phyloP scores from a whole-genome alignment of 2,329 filamentous ascomycete species.

The Dothistroma pini region DNA sequence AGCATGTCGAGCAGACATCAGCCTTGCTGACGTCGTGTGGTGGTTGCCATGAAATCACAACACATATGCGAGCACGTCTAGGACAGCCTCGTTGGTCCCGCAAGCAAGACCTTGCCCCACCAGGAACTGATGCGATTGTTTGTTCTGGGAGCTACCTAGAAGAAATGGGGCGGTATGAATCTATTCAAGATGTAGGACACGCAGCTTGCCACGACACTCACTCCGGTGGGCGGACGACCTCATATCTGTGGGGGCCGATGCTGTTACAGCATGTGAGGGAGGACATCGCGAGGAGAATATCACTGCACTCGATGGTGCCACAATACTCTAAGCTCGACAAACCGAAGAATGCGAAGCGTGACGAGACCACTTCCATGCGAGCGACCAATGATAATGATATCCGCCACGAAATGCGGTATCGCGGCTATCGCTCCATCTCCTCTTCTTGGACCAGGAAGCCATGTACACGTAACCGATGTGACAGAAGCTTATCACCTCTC shows the following conservation, averaged over 20 bases:
- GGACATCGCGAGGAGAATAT: neutral
- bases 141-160: neutral
- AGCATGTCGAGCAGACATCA: neutral
- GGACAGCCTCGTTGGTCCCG: neutral
- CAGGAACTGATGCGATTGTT: neutral
- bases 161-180: neutral
- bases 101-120: neutral
- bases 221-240: no score
- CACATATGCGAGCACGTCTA: neutral
- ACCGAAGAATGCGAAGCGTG: neutral
- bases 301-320: neutral
- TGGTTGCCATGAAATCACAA: conserved; percentile 1
- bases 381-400: neutral
- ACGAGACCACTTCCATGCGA: neutral
- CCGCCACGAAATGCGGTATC: neutral
- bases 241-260: neutral
- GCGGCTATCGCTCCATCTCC: neutral
- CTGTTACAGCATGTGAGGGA: neutral
- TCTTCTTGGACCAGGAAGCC: neutral
- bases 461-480: neutral
- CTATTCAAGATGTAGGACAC: neutral
- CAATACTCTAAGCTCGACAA: neutral
- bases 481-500: neutral
- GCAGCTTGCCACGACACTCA: neutral
- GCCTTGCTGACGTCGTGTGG: neutral